A percentile compares a stretch with the other conserved stretches of the same genome.
phyloP scores from a whole-genome alignment of 495 filamentous ascomycete species.

The Cenococcum geophilum region DNA sequence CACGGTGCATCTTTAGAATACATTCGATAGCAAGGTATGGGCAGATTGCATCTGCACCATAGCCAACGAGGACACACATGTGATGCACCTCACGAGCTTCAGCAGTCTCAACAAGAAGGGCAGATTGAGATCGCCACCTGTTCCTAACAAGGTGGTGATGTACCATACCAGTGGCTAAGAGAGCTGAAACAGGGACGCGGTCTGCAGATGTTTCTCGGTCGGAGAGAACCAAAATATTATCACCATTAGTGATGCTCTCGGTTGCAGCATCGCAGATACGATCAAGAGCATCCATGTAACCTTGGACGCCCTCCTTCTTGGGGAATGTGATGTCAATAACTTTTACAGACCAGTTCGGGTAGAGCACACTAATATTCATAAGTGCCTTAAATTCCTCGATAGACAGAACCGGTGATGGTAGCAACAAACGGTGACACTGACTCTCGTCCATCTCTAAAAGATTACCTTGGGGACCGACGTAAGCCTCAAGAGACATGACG shows the following conservation, averaged over 20 bases:
- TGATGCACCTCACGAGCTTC: conserved; percentile 98
- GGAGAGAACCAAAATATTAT: conserved; percentile 85
- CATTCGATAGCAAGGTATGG: conserved; percentile 97
- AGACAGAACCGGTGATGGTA: conserved; percentile 87
- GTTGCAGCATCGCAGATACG: conserved; percentile 81
- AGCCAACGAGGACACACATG: conserved; percentile 95
- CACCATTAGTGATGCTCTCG: conserved; percentile 74
- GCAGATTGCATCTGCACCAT: conserved; percentile 94
- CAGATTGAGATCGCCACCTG: conserved; percentile 89
- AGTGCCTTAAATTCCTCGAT: conserved; percentile 89
- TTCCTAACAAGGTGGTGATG: conserved; percentile 97
- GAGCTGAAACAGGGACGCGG: conserved; percentile 79
- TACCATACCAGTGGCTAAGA: conserved; percentile 88
- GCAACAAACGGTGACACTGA: conserved; percentile 79
- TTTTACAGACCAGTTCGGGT: conserved; percentile 83
- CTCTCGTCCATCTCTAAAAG: conserved; percentile 88
- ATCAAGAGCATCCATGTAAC: conserved; percentile 87
- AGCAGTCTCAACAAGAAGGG: conserved; percentile 85
- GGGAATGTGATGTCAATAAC: conserved; percentile 97
- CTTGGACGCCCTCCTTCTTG: conserved; percentile 74
- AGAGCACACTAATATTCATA: conserved; percentile 65
- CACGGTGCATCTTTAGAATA: conserved; percentile 96
- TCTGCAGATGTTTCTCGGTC: conserved; percentile 82
- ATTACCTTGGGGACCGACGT: conserved; percentile 96
- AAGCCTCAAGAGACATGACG: conserved; percentile 98